Conservation (phyloP, 495 filamentous ascomycete genomes). For the Penicillium canariense region DNA sequence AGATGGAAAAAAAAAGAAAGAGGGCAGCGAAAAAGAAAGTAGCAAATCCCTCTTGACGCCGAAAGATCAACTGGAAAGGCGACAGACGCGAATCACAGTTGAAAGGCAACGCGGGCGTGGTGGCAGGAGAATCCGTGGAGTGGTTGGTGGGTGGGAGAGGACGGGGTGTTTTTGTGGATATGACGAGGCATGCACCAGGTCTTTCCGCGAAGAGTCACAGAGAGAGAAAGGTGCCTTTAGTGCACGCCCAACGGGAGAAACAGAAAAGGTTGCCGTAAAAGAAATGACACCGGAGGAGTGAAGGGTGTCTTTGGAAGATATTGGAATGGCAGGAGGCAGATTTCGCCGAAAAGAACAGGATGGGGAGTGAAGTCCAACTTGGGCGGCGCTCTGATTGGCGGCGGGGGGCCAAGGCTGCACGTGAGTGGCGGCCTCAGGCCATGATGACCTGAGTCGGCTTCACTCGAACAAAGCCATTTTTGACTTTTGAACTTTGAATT, state of each 20-base stretch:
- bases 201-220: conserved; percentile 29
- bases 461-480: no score
- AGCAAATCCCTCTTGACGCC: conserved; percentile 13
- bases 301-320: conserved; percentile 5
- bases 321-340: conserved; percentile 13
- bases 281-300: not conserved
- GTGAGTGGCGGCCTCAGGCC: conserved; percentile 9
- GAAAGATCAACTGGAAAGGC: conserved; percentile 11
- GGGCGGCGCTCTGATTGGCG: conserved; percentile 20
- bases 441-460: not conserved
- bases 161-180: conserved; percentile 44
- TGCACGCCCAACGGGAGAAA: conserved; percentile 19
- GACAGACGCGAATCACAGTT: conserved; percentile 20
- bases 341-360: conserved; percentile 15
- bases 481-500: no score
- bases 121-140: conserved; percentile 23
- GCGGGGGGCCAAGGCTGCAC: conserved; percentile 8
- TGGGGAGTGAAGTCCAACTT: conserved; percentile 21
- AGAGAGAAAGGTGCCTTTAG: conserved; percentile 30
- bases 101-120: conserved; percentile 21
- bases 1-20: conserved; percentile 30
- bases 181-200: conserved; percentile 43
- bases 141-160: conserved; percentile 26
- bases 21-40: conserved; percentile 12
- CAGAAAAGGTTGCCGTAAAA: conserved; percentile 8